Evolutionary conservation across 305 asterid species (phyloP).

Genomic region (Fraxinus ornus): DNA sequence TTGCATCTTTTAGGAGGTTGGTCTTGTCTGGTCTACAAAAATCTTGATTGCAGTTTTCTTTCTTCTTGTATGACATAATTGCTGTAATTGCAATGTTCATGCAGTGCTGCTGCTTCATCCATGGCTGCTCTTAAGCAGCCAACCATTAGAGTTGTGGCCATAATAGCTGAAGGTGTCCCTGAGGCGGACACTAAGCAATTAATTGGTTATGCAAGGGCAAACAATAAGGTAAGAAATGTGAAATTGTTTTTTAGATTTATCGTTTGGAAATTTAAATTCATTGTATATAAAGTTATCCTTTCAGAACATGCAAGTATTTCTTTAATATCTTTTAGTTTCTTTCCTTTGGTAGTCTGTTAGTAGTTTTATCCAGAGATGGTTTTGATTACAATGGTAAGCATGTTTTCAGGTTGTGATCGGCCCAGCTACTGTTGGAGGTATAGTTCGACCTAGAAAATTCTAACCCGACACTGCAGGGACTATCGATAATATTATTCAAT

Average conservation of each 20-base stretch:
- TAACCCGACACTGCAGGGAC: constrained; percentile 99
- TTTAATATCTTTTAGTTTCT: neutral
- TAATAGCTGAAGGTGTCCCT: constrained; percentile 99
- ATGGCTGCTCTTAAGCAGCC: constrained; percentile 98
- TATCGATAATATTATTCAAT: constrained; percentile 82
- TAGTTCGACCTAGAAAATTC: too few species aligned
- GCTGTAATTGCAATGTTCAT: constrained; percentile 29
- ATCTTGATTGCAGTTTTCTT: constrained; percentile 7
- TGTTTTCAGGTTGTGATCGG: constrained; percentile 80
- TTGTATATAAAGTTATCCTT: neutral
- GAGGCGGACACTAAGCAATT: constrained; percentile 89
- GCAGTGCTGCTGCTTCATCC: constrained; percentile 99
- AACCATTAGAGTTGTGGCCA: constrained; percentile 90
- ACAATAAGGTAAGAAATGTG: constrained; percentile 66
- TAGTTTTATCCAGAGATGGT: neutral
- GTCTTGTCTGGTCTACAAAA: constrained; percentile 21
- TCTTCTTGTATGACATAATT: constrained; percentile 15
- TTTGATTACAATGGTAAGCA: constrained; percentile 10
- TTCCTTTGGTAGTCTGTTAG: neutral
- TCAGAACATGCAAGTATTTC: neutral
- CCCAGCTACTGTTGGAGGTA: constrained; percentile 98
- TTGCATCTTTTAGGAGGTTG: constrained; percentile 96
- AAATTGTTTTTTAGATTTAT: constrained; percentile 17
- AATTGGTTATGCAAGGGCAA: constrained; percentile 94
- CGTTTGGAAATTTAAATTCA: neutral